Evolutionary conservation across 2,329 filamentous ascomycete species (phyloP).

Genomic region (Aspergillus puulaauensis): DNA sequence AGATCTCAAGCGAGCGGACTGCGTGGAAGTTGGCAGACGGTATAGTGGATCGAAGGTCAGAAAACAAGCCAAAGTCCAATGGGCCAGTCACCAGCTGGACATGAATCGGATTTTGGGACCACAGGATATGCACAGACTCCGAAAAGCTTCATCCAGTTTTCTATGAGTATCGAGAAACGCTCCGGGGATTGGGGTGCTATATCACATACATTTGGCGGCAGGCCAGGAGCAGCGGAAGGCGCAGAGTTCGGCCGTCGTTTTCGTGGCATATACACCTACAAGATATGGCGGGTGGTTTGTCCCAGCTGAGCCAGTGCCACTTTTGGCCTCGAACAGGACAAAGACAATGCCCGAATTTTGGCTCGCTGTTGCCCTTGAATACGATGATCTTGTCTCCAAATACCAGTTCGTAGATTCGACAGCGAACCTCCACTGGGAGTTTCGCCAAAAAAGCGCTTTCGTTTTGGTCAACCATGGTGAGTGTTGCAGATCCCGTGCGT

Average conservation of each 20-base stretch:
- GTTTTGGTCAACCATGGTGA: no score
- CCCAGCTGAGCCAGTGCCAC: not conserved
- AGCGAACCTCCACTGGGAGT: not conserved
- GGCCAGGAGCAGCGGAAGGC: not conserved
- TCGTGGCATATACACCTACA: no score
- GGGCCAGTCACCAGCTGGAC: not conserved
- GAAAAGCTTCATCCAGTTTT: not conserved
- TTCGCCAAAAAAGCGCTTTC: not conserved
- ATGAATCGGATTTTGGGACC: not conserved
- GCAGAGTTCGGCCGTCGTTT: no score
- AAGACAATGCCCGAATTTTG: not conserved
- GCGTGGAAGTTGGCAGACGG: not conserved
- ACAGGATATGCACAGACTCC: not conserved
- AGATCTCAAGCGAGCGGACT: not conserved
- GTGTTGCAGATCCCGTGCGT: no score
- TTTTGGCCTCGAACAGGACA: not conserved
- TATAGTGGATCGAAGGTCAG: not conserved
- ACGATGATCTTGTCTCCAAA: not conserved
- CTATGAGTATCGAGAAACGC: no score
- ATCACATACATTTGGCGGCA: not conserved
- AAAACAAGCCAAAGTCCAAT: fast-evolving
- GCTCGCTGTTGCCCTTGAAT: not conserved
- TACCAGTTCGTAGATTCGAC: not conserved
- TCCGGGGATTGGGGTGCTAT: no score
- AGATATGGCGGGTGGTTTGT: not conserved